Conservation (phyloP, 2,329 filamentous ascomycete genomes). For the Pezicula carpinea region DNA sequence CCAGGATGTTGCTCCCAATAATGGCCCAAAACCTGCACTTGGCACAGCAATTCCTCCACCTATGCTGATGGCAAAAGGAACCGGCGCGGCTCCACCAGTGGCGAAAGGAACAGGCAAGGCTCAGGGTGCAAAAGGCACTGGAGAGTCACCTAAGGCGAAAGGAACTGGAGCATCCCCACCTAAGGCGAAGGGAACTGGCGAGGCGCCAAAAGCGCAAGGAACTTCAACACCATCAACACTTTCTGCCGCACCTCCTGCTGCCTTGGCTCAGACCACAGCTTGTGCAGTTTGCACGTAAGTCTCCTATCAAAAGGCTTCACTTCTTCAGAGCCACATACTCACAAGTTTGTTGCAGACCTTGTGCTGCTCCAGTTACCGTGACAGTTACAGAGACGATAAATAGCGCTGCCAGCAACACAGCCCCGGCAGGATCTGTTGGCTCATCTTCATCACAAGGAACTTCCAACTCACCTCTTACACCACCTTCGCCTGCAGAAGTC, state of each 20-base stretch:
- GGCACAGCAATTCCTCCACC: neutral
- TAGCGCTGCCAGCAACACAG: neutral
- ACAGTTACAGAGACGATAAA: slow-evolving; percentile 5
- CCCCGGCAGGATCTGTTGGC: no score
- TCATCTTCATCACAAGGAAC: neutral
- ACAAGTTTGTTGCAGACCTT: neutral
- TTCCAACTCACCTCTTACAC: neutral
- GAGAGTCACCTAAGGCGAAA: neutral
- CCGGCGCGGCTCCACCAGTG: neutral
- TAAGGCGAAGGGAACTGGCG: neutral
- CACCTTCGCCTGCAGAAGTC: neutral
- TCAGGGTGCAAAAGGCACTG: neutral
- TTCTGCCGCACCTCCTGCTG: neutral
- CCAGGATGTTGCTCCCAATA: neutral
- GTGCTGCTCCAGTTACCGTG: neutral
- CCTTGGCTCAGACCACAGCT: no score
- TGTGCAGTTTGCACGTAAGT: neutral
- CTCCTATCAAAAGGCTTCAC: neutral
- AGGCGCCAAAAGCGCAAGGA: neutral
- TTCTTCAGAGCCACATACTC: neutral
- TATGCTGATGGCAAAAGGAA: neutral
- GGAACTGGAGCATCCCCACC: neutral
- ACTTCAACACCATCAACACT: neutral
- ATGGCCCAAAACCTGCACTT: neutral
- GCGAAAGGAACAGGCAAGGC: neutral